phyloP scores from a whole-genome alignment of 768 basidiomycete genomes.

The Sarcodon sp. region DNA sequence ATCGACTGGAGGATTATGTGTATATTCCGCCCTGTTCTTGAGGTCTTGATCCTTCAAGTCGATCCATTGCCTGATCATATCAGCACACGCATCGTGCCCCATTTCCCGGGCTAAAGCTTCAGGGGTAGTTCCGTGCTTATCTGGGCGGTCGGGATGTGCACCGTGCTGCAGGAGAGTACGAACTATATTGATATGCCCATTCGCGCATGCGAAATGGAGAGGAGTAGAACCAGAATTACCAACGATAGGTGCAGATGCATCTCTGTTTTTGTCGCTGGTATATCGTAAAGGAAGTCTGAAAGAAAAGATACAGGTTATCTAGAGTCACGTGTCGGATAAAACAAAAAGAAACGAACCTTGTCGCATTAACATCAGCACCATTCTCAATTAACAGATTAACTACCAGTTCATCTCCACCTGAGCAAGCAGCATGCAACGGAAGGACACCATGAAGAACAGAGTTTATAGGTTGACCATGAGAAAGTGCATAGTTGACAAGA shows the following conservation, averaged over 20 bases:
- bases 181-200: slow-evolving; percentile 75
- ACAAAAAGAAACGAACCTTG: slow-evolving; percentile 41
- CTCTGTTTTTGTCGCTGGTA: slow-evolving; percentile 54
- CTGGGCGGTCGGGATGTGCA: slow-evolving; percentile 66
- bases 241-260: slow-evolving; percentile 56
- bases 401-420: slow-evolving; percentile 81
- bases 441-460: slow-evolving; percentile 92
- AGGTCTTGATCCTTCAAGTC: slow-evolving; percentile 50
- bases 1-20: not conserved
- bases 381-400: slow-evolving; percentile 82
- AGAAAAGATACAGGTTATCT: not conserved
- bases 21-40: slow-evolving; percentile 27
- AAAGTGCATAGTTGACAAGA: slow-evolving; percentile 84
- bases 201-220: slow-evolving; percentile 93
- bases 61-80: slow-evolving; percentile 56
- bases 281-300: slow-evolving; percentile 61
- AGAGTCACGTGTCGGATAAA: slow-evolving; percentile 1
- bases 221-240: slow-evolving; percentile 87
- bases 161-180: slow-evolving; percentile 74
- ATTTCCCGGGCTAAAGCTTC: slow-evolving; percentile 72
- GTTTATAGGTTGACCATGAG: slow-evolving; percentile 92
- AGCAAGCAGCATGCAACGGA: slow-evolving; percentile 91
- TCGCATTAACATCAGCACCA: slow-evolving; percentile 97
- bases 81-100: slow-evolving; percentile 70
- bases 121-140: slow-evolving; percentile 89